Base-by-base conservation (phyloP, 2,329 filamentous ascomycete species). In the Fonsecaea nubica region DNA sequence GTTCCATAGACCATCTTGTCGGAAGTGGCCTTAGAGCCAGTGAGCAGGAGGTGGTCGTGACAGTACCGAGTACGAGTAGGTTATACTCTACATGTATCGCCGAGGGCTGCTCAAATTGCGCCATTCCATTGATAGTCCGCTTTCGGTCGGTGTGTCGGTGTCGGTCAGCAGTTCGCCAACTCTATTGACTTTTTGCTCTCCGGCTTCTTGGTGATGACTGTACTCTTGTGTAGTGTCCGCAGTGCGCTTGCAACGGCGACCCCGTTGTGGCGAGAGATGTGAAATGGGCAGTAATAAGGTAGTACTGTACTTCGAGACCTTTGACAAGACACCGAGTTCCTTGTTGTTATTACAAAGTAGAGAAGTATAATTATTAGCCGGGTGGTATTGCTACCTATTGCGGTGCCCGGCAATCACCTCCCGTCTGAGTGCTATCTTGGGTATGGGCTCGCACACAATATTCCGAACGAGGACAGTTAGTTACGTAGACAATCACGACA, bases 1-100 rank as follows among this genome's bases (percentile, higher is more conserved):
- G 25, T 56, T 62, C 59, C 21, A 50, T 33, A 36, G 50, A 12
- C 21, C 56, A 32, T 13, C 58, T 25, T 8, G 4, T 21, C 45
- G 45, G 45, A 25, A 50, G 45, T 50, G 21, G 45, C 45, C 45
- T 21, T 21, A 50, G 3, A 42, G 40, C 40, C 40, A 18, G 40
- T 42, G 40, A 4, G 40, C 4, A n/a, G 40, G 25, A 25, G 25
- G 25, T 25, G 25, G 25, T 25, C 25, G 25, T 25, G 25, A 25
- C 25, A 25, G 3, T 25, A 25, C 25, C 25, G 25, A 25, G 25
- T 25, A 25, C 25, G 25, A 25, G 36, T 38, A 38, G 13, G 9
- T 12, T 32, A 1, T 55, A 25, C 52, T 6, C 52, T 10, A 25
- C 25, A 25, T 25, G 33, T 38, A 55, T 18, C 53, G n/a, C 53